Conservation (phyloP, 2,329 filamentous ascomycete genomes). For the Huntiella decipiens region DNA sequence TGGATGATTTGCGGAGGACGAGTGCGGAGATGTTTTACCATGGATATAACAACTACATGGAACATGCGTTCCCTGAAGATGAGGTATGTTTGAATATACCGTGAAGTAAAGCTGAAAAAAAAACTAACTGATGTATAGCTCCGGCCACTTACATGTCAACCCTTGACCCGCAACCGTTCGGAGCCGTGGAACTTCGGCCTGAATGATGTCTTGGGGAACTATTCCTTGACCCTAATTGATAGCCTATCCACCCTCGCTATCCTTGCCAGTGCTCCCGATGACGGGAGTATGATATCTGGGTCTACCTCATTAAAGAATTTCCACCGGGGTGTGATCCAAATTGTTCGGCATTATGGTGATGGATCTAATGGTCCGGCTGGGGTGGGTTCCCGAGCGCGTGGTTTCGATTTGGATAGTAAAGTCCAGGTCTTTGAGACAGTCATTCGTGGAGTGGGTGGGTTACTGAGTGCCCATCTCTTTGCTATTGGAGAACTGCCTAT, state of each 20-base stretch:
- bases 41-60: slow-evolving; percentile 89
- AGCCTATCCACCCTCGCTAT: slow-evolving; percentile 89
- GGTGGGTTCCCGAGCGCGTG: slow-evolving; percentile 51
- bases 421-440: slow-evolving; percentile 98
- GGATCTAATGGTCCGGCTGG: slow-evolving; percentile 50
- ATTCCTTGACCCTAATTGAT: slow-evolving; percentile 87
- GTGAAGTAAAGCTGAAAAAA: neutral
- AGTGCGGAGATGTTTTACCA: slow-evolving; percentile 82
- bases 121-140: slow-evolving; percentile 30
- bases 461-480: slow-evolving; percentile 86
- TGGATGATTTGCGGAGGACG: slow-evolving; percentile 36
- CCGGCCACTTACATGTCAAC: slow-evolving; percentile 65
- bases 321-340: slow-evolving; percentile 54
- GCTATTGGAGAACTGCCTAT: slow-evolving; percentile 83
- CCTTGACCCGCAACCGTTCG: slow-evolving; percentile 63
- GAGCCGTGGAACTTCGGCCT: slow-evolving; percentile 68
- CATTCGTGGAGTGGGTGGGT: slow-evolving; percentile 75
- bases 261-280: slow-evolving; percentile 51
- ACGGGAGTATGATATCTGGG: slow-evolving; percentile 16
- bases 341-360: slow-evolving; percentile 76
- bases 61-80: slow-evolving; percentile 85
- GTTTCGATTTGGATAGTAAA: slow-evolving; percentile 92
- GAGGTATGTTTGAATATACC: slow-evolving; percentile 31
- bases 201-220: slow-evolving; percentile 93
- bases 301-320: slow-evolving; percentile 47